Conservation (phyloP, 345 rosid species). For the Dipteronia sinensis region DNA sequence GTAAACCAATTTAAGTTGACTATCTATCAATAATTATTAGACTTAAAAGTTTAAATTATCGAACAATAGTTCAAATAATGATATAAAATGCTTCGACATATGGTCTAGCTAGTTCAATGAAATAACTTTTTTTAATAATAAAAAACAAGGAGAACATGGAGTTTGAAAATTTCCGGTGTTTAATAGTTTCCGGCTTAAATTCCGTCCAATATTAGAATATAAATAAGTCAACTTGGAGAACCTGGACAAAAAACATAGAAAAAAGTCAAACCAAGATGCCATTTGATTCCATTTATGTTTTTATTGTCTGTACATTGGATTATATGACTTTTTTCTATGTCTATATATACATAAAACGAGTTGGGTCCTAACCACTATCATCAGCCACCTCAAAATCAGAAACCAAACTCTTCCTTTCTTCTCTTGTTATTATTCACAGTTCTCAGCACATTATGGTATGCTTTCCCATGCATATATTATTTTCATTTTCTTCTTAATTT, state of each 20-base stretch:
- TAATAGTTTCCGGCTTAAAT: not conserved
- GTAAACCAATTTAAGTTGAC: no score
- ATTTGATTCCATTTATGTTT: constrained; percentile 25
- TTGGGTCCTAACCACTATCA: not conserved
- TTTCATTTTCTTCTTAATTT: not conserved
- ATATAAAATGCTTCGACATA: no score
- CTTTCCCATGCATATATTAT: not conserved
- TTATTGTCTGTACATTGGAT: not conserved
- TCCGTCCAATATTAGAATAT: not conserved
- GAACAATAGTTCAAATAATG: no score
- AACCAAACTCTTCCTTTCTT: not conserved
- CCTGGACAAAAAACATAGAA: not conserved
- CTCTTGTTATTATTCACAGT: not conserved
- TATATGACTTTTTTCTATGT: not conserved
- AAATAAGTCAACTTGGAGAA: constrained; percentile 5
- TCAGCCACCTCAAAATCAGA: not conserved
- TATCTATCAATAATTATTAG: no score
- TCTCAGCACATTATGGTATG: constrained; percentile 31
- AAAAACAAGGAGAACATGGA: not conserved
- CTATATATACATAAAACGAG: not conserved
- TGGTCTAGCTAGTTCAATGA: not conserved
- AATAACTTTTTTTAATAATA: not conserved
- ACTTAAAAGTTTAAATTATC: no score
- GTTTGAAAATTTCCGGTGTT: no score
- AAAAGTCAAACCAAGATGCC: constrained; percentile 25